Base-by-base conservation (phyloP, 495 filamentous ascomycete species). In the Usnea hakonensis region DNA sequence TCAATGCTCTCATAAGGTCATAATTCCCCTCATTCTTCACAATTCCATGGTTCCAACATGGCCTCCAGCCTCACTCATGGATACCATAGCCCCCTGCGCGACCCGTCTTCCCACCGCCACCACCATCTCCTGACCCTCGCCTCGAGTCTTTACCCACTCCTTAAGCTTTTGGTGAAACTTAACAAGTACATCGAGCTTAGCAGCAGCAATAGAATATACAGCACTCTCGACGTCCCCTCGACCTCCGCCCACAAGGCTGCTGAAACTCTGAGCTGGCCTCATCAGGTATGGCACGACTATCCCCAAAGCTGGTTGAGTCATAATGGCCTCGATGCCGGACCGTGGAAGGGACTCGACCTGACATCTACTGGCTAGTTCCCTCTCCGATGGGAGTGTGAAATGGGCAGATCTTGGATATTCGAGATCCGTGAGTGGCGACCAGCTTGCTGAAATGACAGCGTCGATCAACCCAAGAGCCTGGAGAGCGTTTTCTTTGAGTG, bases 281-380 rank as follows among this genome's bases (percentile, higher is more conserved):
- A 87, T 80, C 3, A 88, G 75, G 67, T 81, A 86, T 0, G 83
- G 83, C 7, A 87, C 69, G 7, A 85, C 72, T 16, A 76, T 75
- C 1, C 77, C 78, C 26, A 82, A 66, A 3, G 80, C 78, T 0
- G 83, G 81, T 4, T 79, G 76, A 2, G 77, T 74, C 33, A 85
- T 76, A 19, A 82, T 76, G 33, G 81, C 79, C 70, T 78, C 78
- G 17, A 76, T 68, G 10, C 81, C 81, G 14, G 77, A 75, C 19
- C 70, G 66, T 53, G 79, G 82, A 33, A 80, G 74, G 8, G 70
- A 54, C n/a, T 72, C 73, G 57, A 67, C 73, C 5, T 67, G 62
- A 50, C 77, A 79, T 41, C 75, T 50, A 8, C 62, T 66, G 43
- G 71, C 71, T 19, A 83, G 61, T 5, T 67, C 63, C 26, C 72